Evolutionary conservation across 208 protist genomes (phyloP), one percentile per base, ranked within the genome.

Genomic region (Angomonas desouzai): DNA sequence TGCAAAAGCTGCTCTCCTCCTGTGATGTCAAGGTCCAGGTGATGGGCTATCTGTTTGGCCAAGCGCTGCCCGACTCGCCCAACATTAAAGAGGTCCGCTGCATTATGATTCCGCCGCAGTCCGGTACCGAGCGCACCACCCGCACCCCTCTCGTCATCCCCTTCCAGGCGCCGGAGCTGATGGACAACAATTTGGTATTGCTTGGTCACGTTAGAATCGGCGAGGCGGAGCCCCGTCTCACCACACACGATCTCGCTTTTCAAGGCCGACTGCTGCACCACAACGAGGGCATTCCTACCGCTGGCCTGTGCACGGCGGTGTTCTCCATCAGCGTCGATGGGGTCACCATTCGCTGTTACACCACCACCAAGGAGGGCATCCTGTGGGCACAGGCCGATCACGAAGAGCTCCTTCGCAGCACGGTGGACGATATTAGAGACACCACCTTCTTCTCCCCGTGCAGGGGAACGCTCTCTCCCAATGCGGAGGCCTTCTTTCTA

Each of bases 11-110:
- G 60, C 77, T 92, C 53, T 76, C 75, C 6, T 84, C 72, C 65
- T 92, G 80, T 70, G 87, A 96, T 64, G 87, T 93, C 23, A 81
- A 89, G 60, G 81, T 89, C 38, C 85, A 92, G 72, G 89, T 76
- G 67, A 85, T 76, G 48, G 85, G 83, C 16, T 93, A 93, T 68
- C 70, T 93, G 43, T 92, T 96, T 67, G 90, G 90, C 36, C 87
- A 96, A 51, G 77, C 81, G 1, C 78, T 96, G 36, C 81, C 90
- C 4, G 81, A 87, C 49, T 70, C 85, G 22, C 90, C 90, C 2
- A 86, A 91, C 66, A 80, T 96, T 30, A 93, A 93, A 58, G 83
- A 96, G 67, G 87, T 96, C 22, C 67, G 93, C 23, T 93, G 87
- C 48, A 62, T 93, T 32, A 82, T 96, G 80, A 61, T 96, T 10